A percentile compares a stretch with the other conserved stretches of the same genome.
These are phyloP conservation scores for Triadica sebifera DNA, from an alignment of 345 rosid species.

Conservation along the genomic window DNA sequence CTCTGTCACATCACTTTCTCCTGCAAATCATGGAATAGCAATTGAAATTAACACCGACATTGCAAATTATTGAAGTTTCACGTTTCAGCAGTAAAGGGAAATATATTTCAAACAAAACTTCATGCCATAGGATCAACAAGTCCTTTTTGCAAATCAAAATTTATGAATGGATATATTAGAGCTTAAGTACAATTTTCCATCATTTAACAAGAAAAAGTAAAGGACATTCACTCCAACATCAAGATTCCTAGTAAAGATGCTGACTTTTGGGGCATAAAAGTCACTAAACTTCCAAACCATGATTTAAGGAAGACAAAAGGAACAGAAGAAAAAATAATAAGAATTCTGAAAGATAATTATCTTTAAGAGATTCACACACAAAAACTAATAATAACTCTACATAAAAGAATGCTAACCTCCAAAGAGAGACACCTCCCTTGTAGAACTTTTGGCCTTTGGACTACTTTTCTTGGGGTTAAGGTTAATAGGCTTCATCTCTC, in stretches of 20 bases:
- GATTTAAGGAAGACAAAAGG: too few species aligned
- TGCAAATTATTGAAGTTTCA: not conserved
- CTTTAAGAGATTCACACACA: too few species aligned
- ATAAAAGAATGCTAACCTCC: constrained; percentile 58
- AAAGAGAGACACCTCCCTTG: constrained; percentile 83
- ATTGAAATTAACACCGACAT: constrained; percentile 9
- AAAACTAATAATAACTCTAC: not conserved
- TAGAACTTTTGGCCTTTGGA: constrained; percentile 75
- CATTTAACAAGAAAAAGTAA: not conserved
- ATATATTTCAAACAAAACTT: not conserved
- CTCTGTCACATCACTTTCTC: constrained; percentile 72
- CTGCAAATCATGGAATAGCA: constrained; percentile 40
- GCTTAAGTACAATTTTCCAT: not conserved
- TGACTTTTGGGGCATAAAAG: too few species aligned
- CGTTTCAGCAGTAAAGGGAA: not conserved
- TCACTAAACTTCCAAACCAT: too few species aligned
- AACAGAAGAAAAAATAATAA: too few species aligned
- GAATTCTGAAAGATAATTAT: too few species aligned
- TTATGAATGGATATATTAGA: not conserved
- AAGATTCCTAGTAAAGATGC: not conserved
- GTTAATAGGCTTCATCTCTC: constrained; percentile 59
- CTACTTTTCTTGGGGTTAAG: constrained; percentile 74
- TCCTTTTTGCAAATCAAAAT: constrained; percentile 5
- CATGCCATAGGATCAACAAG: not conserved
- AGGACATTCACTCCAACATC: too few species aligned